Evolutionary conservation across 257 asterid species (phyloP).

Genomic region (Jasminum sambac): DNA sequence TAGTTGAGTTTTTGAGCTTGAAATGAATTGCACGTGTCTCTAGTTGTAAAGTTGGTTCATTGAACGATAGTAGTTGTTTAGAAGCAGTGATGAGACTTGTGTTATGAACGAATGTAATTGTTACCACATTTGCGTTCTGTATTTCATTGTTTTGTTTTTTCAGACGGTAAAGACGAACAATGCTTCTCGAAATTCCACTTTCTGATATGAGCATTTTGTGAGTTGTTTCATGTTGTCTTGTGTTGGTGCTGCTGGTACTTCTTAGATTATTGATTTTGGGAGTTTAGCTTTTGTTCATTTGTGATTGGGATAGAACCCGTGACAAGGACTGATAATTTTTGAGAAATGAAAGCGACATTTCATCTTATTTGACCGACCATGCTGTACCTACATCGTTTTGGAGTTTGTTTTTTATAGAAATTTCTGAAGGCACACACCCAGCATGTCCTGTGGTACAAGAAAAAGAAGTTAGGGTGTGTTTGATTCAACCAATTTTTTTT

Average conservation of each 20-base stretch:
- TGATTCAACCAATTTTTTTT: no score
- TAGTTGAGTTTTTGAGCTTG: constrained; percentile 29
- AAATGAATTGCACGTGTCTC: constrained; percentile 24
- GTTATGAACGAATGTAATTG: not conserved
- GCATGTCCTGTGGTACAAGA: no score
- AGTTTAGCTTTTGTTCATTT: not conserved
- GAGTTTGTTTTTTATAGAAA: not conserved
- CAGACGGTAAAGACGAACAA: not conserved
- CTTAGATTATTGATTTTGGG: not conserved
- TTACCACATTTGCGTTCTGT: not conserved
- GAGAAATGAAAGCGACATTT: not conserved
- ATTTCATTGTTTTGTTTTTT: not conserved
- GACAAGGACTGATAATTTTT: not conserved
- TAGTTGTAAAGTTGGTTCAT: constrained; percentile 44
- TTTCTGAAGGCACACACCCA: not conserved
- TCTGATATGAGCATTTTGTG: not conserved
- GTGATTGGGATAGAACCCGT: not conserved
- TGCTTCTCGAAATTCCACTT: not conserved
- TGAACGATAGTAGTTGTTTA: constrained; percentile 19
- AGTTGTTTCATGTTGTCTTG: not conserved
- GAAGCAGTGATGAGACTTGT: not conserved
- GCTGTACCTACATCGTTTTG: no score
- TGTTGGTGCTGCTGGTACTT: not conserved
- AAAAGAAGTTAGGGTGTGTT: no score
- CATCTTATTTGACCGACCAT: not conserved